These are phyloP conservation scores for Tuber borchii DNA, from an alignment of 495 filamentous ascomycete species.

Conservation along the genomic window DNA sequence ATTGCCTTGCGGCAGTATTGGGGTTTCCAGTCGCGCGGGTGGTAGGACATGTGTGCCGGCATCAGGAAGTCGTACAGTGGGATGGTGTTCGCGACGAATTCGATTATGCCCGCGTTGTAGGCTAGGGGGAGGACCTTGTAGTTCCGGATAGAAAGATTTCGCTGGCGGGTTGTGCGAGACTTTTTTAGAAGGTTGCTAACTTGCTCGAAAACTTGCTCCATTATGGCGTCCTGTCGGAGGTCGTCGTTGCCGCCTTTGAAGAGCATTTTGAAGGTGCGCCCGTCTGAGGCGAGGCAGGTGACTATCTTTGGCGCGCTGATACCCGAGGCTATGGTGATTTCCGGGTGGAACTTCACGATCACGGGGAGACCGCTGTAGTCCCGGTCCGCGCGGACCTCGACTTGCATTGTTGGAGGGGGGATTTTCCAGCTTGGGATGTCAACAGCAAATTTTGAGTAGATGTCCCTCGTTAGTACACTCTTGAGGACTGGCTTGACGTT, in stretches of 20 bases:
- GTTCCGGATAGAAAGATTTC: constrained; percentile 79
- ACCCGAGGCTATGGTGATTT: constrained; percentile 78
- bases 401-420: constrained; percentile 83
- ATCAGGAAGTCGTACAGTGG: constrained; percentile 83
- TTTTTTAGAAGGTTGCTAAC: constrained; percentile 81
- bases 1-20: constrained; percentile 71
- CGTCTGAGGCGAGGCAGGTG: constrained; percentile 67
- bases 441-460: constrained; percentile 51
- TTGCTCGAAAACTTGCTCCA: constrained; percentile 98
- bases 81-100: constrained; percentile 89
- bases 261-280: constrained; percentile 73
- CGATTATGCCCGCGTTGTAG: constrained; percentile 79
- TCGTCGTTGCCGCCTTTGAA: constrained; percentile 94
- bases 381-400: constrained; percentile 62
- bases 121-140: constrained; percentile 94
- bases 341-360: constrained; percentile 59
- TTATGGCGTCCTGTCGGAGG: constrained; percentile 97
- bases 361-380: constrained; percentile 71
- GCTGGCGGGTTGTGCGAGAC: constrained; percentile 76
- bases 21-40: constrained; percentile 74
- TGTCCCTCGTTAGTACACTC: constrained; percentile 55
- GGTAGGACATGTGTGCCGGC: constrained; percentile 80
- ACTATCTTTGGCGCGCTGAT: constrained; percentile 89
- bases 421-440: constrained; percentile 55
- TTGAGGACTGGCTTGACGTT: constrained; percentile 40